phyloP scores from a whole-genome alignment of 1,284 basidiomycete genomes.

The Puccinia novopanici region DNA sequence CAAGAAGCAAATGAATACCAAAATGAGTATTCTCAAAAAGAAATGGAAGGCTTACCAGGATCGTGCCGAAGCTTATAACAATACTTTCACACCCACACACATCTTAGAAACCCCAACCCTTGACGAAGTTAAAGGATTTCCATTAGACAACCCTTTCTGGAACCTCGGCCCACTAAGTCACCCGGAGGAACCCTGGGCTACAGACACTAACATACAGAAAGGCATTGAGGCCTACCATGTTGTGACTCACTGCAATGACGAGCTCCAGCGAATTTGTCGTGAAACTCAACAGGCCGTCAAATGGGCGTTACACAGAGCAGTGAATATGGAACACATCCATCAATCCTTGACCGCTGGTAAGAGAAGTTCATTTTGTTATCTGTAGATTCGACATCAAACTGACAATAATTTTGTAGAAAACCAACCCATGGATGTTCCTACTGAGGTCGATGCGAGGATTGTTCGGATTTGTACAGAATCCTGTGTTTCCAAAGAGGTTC shows the following conservation, averaged over 20 bases:
- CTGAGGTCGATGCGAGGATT: not conserved
- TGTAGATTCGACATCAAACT: too few relatives aligned
- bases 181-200: constrained; percentile 9
- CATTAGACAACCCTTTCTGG: not conserved
- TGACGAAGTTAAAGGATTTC: not conserved
- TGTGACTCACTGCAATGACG: not conserved
- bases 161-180: not conserved
- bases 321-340: not conserved
- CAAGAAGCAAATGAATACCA: constrained; percentile 22
- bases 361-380: not conserved
- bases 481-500: not conserved
- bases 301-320: not conserved
- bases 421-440: not conserved
- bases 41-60: not conserved
- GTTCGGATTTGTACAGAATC: not conserved
- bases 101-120: not conserved
- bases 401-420: too few relatives aligned
- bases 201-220: not conserved
- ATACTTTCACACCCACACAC: not conserved
- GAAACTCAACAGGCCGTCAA: constrained; percentile 6
- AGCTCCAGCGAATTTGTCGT: not conserved
- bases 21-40: not conserved
- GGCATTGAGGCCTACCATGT: not conserved
- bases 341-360: not conserved
- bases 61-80: not conserved